Conservation (phyloP, 257 asterid genomes). For the Przewalskia tangutica region DNA sequence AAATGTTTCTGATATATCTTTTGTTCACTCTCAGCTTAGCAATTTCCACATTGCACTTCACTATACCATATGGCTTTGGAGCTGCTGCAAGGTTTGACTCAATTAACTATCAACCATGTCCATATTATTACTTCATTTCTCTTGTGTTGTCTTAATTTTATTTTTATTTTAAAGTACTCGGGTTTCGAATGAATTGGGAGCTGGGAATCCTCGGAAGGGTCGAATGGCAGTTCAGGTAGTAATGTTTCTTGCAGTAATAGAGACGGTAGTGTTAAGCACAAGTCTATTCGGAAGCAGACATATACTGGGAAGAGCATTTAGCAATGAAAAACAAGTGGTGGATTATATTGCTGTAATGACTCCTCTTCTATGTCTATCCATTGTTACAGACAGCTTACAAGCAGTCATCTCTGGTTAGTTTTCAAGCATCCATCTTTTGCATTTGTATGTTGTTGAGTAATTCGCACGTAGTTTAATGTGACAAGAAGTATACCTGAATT, state of each 20-base stretch:
- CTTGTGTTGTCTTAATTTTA: background rate
- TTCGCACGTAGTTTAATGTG: background rate
- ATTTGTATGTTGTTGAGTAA: background rate
- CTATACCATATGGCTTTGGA: constrained; percentile 46
- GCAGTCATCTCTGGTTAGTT: constrained; percentile 42
- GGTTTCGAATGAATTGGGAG: constrained; percentile 61
- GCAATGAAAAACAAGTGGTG: constrained; percentile 40
- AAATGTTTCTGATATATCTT: background rate
- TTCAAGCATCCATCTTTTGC: background rate
- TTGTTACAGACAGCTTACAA: constrained; percentile 39
- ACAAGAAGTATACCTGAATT: background rate
- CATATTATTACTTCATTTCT: background rate
- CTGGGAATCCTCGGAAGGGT: constrained; percentile 40
- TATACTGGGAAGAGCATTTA: constrained; percentile 27
- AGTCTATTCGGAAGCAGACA: constrained; percentile 21
- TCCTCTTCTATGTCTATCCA: constrained; percentile 39
- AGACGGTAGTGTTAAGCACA: constrained; percentile 11
- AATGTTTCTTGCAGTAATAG: constrained; percentile 24
- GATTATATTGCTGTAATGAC: constrained; percentile 35
- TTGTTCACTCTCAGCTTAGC: constrained; percentile 36
- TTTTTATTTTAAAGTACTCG: constrained; percentile 29
- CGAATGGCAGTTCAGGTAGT: constrained; percentile 25
- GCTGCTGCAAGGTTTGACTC: constrained; percentile 48
- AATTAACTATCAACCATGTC: no score
- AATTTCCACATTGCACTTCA: constrained; percentile 40